Evolutionary conservation across 306 rosid species (phyloP), one percentile per base, ranked within the genome.

Genomic region (Neltuma alba): DNA sequence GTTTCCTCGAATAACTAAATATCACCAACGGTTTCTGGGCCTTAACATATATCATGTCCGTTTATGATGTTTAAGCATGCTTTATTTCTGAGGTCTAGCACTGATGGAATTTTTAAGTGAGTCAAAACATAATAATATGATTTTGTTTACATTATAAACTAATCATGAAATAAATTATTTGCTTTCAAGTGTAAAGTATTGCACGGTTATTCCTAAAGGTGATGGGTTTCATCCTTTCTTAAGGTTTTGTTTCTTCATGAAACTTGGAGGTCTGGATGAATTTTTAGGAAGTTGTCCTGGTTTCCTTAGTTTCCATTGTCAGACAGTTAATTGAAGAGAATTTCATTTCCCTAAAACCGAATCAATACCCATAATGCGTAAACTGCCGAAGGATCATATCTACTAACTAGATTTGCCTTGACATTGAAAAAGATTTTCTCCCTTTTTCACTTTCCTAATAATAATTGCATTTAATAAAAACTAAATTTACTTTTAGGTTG

Each of bases 151-250:
- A 41, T 47, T 27, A 25, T 61, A 20, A 68, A 69, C 57, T 74
- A 54, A 74, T 70, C 58, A 60, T 28, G 57, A 75, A 41, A 52
- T 31, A 61, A 31, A 52, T 21, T 82, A n/a, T 16, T 37, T 50
- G 27, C 64, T 55, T 34, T 78, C 47, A 41, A 72, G 25, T 25
- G 70, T 50, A 4, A 58, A 58, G 16, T 27, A 27, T 60, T 60
- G 20, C 37, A 27, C 34, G 14, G 36, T 36, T 68, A 8, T 60
- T 69, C 38, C 42, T 40, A 66, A 62, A 62, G 66, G 30, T 60
- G 37, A 30, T 47, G 78, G 63, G 74, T 60, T 62, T 55, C 23
- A 13, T 16, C 27, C 5, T 76, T 61, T 76, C 38, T 28, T 16
- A 62, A 58, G 70, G 69, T 60, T 70, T 37, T 23, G 36, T 12